Evolutionary conservation across 768 basidiomycete genomes (phyloP), one percentile per base, ranked within the genome.

Genomic region (Amyloporia xantha): DNA sequence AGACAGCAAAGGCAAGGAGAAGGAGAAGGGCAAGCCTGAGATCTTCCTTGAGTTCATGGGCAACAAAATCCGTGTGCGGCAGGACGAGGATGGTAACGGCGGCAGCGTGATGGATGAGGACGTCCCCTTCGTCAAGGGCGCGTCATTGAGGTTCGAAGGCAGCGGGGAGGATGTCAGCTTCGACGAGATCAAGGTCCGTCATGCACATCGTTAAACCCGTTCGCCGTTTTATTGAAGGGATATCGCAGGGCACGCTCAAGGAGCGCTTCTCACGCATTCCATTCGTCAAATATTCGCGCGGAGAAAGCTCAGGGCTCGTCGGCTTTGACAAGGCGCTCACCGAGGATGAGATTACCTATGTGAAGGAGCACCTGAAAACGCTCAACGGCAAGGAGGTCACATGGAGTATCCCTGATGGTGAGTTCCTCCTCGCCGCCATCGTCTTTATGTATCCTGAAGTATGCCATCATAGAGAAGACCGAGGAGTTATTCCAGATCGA

Each of bases 1-100:
- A 40, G 66, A 59, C 20, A 63, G 64, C 36, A 71, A 68, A 50
- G 66, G 68, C 20, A 69, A 62, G 5, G 56, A 47, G 37, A 53
- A 57, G 38, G 51, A 53, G 21, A 56, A 58, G 44, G 38, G 58
- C 35, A 64, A 73, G 54, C 79, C 78, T 15, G 82, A 88, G 42
- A 70, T 88, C 1, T 81, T 74, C 51, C 75, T 91, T 44, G 82
- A 90, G 54, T 87, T 87, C 64, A 73, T 91, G 68, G 87, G 86
- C 7, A 72, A 68, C 40, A 83, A 81, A 51, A 64, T 91, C 44
- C 75, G 77, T 46, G 82, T 89, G 47, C 71, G 79, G 46, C 68
- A 78, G 37, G 79, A 81, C 45, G 76, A 79, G 40, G 52, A 54
- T 12, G 74, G 72, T 6, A 68, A 68, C 25, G 51, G 54, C 12